Base-by-base conservation (phyloP, 495 filamentous ascomycete genomes). In the Pseudoneurospora amorphoporcata region DNA sequence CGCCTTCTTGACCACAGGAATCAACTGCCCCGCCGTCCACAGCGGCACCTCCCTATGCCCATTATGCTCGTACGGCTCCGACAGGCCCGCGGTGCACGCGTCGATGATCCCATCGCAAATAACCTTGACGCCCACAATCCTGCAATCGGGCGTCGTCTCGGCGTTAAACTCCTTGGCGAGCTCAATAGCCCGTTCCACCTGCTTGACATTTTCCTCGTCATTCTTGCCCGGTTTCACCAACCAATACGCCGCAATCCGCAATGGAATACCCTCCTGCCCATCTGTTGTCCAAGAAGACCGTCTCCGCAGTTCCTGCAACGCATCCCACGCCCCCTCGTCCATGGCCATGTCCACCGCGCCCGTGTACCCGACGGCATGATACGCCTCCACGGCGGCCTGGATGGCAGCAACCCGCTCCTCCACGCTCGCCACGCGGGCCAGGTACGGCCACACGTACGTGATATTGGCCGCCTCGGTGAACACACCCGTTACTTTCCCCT, bases 281-380 rank as follows among this genome's bases (percentile, higher is more conserved):
- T 23, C 23, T 23, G 23, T 23, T 23, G 23, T 23, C 23, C 23
- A 23, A 23, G 23, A 23, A 23, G 29, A 65, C 29, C 6, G 53
- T 35, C 7, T 65, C 16, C 84, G 83, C 68, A 86, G 82, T 29
- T 79, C 74, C 10, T 86, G 83, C 40, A 92, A 74, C 39, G 87
- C 83, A 17, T 87, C 85, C 89, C 89, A 91, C 32, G 82, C 82
- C 9, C 81, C 82, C 39, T 90, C 85, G 53, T 90, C 88, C 89
- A 91, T 90, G n/a, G 88, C 89, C 88, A 92, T 90, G 73, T 92
- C 90, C 0, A 92, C 83, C 71, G 89, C 70, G 0, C 90, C 89
- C 2, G 90, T 91, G 72, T 90, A 90, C 3, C 89, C 89, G 4
- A 82, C 81, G 0, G 83, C 81, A 40, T 85, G 85, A 75, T 90